These are phyloP conservation scores for Gossypium schwendimanii DNA, from an alignment of 441 rosid genomes.

Conservation along the genomic window DNA sequence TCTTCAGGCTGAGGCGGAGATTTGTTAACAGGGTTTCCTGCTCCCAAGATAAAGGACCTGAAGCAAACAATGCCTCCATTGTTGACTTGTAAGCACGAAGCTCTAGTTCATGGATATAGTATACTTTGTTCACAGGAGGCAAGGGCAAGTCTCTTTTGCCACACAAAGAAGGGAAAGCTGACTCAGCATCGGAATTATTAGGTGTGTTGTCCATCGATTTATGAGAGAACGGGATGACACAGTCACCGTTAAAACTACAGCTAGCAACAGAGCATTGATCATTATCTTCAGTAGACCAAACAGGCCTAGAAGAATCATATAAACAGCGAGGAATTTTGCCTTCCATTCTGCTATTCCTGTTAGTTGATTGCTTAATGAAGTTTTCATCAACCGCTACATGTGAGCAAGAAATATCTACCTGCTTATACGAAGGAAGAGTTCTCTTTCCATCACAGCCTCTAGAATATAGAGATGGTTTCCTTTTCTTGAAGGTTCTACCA, in stretches of 20 bases:
- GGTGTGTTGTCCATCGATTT: constrained; percentile 5
- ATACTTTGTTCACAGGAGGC: neutral
- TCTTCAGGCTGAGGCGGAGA: constrained; percentile 31
- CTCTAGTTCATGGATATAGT: constrained; percentile 26
- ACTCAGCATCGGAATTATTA: constrained; percentile 19
- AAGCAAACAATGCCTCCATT: constrained; percentile 29
- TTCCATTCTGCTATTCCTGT: constrained; percentile 7
- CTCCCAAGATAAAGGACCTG: constrained; percentile 37
- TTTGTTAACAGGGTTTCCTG: constrained; percentile 31
- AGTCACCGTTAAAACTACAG: constrained; percentile 18
- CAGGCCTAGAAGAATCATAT: constrained; percentile 15
- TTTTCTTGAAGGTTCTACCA: constrained; percentile 20
- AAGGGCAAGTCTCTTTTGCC: neutral
- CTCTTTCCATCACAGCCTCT: neutral
- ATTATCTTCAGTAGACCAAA: constrained; percentile 17
- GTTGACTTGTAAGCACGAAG: constrained; percentile 27
- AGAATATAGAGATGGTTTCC: neutral
- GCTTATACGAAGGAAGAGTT: neutral
- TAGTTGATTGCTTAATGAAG: neutral
- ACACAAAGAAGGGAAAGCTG: constrained; percentile 18
- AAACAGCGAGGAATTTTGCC: constrained; percentile 2
- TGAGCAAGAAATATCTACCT: constrained; percentile 8
- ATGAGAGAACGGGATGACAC: neutral
- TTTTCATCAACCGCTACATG: constrained; percentile 7
- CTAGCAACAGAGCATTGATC: constrained; percentile 27